phyloP scores from a whole-genome alignment of 2,329 filamentous ascomycete genomes.

The Nothomitra cinnamomea region DNA sequence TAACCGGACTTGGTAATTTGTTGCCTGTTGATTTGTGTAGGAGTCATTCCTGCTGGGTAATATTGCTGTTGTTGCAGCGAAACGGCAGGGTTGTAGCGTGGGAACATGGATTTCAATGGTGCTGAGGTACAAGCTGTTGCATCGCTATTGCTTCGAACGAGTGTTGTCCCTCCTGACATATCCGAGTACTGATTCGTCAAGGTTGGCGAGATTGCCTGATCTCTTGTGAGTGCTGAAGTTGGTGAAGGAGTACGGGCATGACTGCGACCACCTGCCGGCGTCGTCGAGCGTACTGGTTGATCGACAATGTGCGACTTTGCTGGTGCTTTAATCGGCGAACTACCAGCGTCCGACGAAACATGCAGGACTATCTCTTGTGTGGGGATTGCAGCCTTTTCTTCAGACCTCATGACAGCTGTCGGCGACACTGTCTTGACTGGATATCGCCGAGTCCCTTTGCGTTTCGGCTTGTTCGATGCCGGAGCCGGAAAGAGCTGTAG shows the following conservation, averaged over 20 bases:
- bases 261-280: background rate
- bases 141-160: constrained; percentile 6
- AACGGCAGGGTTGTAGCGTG: constrained; percentile 24
- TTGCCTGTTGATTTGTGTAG: constrained; percentile 6
- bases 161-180: background rate
- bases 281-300: background rate
- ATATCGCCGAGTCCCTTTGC: constrained; percentile 4
- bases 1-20: constrained; percentile 14
- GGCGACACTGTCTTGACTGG: background rate
- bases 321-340: background rate
- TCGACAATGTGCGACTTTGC: background rate
- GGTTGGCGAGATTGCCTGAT: background rate
- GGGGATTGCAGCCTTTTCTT: background rate
- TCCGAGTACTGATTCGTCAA: constrained; percentile 2
- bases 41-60: constrained; percentile 13
- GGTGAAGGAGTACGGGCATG: background rate
- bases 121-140: background rate
- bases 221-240: background rate
- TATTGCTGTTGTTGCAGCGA: constrained; percentile 22
- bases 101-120: constrained; percentile 30
- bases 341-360: background rate
- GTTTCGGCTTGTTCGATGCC: constrained; percentile 3
- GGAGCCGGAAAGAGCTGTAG: constrained; percentile 7
- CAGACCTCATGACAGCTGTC: background rate
- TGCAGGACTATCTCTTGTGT: constrained; percentile 4